Conservation (phyloP, 192 early-diverging fungal species). For the Entophlyctis luteolus region DNA sequence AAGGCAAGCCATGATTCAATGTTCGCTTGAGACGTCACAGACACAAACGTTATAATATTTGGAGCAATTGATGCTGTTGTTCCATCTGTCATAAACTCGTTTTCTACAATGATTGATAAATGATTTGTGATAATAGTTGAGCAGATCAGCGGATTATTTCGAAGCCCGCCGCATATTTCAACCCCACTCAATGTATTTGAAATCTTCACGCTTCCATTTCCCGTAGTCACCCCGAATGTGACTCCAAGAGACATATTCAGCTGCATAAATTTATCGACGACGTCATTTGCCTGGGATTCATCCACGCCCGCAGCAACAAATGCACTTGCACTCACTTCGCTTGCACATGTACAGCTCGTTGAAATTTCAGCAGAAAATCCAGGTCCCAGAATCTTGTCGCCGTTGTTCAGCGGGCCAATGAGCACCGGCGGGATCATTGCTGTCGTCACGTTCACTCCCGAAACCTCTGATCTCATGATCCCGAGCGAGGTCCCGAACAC, state of each 20-base stretch:
- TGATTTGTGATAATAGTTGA: slow-evolving; percentile 18
- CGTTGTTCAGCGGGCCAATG: slow-evolving; percentile 1
- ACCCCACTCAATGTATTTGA: slow-evolving; percentile 3
- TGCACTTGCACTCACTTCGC: not conserved
- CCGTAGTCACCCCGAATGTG: not conserved
- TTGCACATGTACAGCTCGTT: slow-evolving; percentile 9
- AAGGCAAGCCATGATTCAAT: not conserved
- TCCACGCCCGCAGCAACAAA: not conserved
- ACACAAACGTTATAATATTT: not conserved
- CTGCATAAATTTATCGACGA: not conserved
- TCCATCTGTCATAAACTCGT: slow-evolving; percentile 17
- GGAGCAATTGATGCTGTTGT: slow-evolving; percentile 27
- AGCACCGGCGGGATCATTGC: slow-evolving; percentile 1
- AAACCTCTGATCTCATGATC: not conserved
- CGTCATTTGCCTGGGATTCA: not conserved
- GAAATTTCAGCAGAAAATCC: slow-evolving; percentile 7
- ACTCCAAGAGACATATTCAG: not conserved
- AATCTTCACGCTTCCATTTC: not conserved
- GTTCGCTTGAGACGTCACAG: not conserved
- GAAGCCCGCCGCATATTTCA: not conserved
- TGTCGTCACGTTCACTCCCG: not conserved
- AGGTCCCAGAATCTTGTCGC: not conserved
- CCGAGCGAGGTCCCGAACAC: not conserved
- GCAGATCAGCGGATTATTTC: slow-evolving; percentile 1
- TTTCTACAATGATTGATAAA: not conserved